Evolutionary conservation across 805 yeast genomes (phyloP).

Genomic region (Debaryomyces tyrocola): DNA sequence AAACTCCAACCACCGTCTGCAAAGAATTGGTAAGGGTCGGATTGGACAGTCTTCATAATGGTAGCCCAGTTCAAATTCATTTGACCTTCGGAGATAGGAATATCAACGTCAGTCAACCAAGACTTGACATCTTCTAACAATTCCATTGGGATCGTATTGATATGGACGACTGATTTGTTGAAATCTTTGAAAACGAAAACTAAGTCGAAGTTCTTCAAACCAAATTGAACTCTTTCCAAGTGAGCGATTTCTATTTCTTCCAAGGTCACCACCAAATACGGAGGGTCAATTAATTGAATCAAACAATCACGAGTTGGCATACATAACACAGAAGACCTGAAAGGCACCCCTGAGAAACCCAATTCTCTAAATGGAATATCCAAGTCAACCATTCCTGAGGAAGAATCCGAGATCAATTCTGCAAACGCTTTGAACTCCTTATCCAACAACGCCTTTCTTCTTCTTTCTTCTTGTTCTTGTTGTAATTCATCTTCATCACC

Average conservation of each 20-base stretch:
- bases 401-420: constrained; percentile 86
- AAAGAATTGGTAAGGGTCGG: constrained; percentile 94
- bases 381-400: constrained; percentile 79
- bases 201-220: constrained; percentile 91
- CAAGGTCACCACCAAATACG: constrained; percentile 86
- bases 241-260: constrained; percentile 94
- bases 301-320: constrained; percentile 98
- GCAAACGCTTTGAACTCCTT: constrained; percentile 89
- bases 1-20: constrained; percentile 95
- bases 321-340: constrained; percentile 88
- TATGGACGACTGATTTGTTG: constrained; percentile 80
- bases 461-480: constrained; percentile 97
- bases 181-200: constrained; percentile 97
- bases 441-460: constrained; percentile 85
- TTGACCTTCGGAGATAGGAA: constrained; percentile 92
- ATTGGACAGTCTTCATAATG: constrained; percentile 89
- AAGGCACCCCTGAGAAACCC: constrained; percentile 97
- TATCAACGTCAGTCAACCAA: constrained; percentile 97
- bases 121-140: constrained; percentile 88
- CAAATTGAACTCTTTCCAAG: constrained; percentile 95
- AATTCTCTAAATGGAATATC: constrained; percentile 95
- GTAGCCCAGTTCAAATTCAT: constrained; percentile 94
- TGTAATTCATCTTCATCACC: constrained; percentile 99
- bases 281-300: constrained; percentile 91
- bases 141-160: constrained; percentile 93